Percentiles rank a stretch among this genome's conserved stretches.
phyloP scores from a whole-genome alignment of 2,329 filamentous ascomycete species.

The Penicillium sp. region DNA sequence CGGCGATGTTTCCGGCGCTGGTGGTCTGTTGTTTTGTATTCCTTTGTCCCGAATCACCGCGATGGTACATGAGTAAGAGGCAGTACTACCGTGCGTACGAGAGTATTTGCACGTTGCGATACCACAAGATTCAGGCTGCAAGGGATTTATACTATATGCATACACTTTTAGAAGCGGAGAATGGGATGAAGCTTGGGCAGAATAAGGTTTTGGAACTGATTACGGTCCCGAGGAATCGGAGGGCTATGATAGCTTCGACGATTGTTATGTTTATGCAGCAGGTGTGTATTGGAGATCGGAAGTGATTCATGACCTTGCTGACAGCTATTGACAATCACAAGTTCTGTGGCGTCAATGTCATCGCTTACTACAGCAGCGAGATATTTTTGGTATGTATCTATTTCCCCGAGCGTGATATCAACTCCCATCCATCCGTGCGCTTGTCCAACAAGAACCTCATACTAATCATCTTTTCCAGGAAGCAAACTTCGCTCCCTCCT shows the following conservation, averaged over 20 bases:
- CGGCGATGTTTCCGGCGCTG: constrained; percentile 65
- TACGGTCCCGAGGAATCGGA: constrained; percentile 64
- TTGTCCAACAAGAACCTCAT: background rate
- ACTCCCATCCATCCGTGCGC: background rate
- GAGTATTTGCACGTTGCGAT: constrained; percentile 49
- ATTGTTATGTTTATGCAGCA: constrained; percentile 72
- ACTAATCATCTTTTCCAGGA: constrained; percentile 15
- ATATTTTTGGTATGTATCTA: constrained; percentile 54
- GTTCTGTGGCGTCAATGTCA: constrained; percentile 57
- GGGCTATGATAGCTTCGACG: constrained; percentile 62
- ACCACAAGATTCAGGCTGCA: constrained; percentile 50
- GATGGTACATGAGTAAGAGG: constrained; percentile 54
- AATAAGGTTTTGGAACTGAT: constrained; percentile 61
- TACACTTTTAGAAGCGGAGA: constrained; percentile 64
- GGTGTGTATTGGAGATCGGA: constrained; percentile 34
- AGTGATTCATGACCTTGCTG: background rate
- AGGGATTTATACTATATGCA: constrained; percentile 52
- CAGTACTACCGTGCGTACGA: constrained; percentile 47
- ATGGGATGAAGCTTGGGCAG: constrained; percentile 55
- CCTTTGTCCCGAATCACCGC: constrained; percentile 60
- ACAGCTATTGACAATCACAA: constrained; percentile 14
- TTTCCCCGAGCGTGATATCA: background rate
- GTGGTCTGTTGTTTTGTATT: constrained; percentile 63
- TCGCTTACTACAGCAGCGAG: constrained; percentile 64
- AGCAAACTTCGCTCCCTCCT: constrained; percentile 54